phyloP scores from a whole-genome alignment of 345 rosid genomes.

The Camelina sativa region DNA sequence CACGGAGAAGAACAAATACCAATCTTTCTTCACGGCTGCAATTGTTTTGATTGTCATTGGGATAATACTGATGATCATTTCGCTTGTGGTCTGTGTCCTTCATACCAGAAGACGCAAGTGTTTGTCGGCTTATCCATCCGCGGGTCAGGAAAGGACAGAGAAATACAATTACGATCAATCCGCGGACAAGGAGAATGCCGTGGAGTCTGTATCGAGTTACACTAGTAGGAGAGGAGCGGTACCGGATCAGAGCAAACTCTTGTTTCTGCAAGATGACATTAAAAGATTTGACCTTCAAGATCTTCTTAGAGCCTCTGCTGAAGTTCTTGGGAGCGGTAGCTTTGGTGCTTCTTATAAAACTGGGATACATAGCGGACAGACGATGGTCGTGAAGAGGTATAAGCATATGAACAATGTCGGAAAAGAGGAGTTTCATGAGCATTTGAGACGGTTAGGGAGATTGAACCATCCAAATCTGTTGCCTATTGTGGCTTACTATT shows the following conservation, averaged over 20 bases:
- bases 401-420: slow-evolving; percentile 73
- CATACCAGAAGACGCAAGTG: slow-evolving; percentile 22
- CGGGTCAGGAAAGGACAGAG: slow-evolving; percentile 34
- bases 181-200: slow-evolving; percentile 12
- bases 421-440: slow-evolving; percentile 72
- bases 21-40: slow-evolving; percentile 26
- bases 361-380: slow-evolving; percentile 40
- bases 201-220: slow-evolving; percentile 31
- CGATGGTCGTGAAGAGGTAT: slow-evolving; percentile 79
- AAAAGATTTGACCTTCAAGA: slow-evolving; percentile 71
- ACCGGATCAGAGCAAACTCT: slow-evolving; percentile 50
- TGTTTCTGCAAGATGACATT: slow-evolving; percentile 58
- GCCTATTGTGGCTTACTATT: slow-evolving; percentile 64
- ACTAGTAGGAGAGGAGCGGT: slow-evolving; percentile 20
- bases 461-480: slow-evolving; percentile 64
- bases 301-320: slow-evolving; percentile 73
- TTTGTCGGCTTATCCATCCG: slow-evolving; percentile 39
- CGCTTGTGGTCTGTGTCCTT: slow-evolving; percentile 33
- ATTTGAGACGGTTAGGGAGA: slow-evolving; percentile 67
- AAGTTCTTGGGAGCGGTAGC: slow-evolving; percentile 82
- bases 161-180: slow-evolving; percentile 31
- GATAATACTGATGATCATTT: slow-evolving; percentile 36
- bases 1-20: slow-evolving; percentile 4
- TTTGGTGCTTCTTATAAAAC: slow-evolving; percentile 84
- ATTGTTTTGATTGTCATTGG: slow-evolving; percentile 42